A percentile compares a stretch with the other conserved stretches of the same genome.
phyloP scores from a whole-genome alignment of 2,329 filamentous ascomycete genomes.

The Aspergillus hiratsukae region DNA sequence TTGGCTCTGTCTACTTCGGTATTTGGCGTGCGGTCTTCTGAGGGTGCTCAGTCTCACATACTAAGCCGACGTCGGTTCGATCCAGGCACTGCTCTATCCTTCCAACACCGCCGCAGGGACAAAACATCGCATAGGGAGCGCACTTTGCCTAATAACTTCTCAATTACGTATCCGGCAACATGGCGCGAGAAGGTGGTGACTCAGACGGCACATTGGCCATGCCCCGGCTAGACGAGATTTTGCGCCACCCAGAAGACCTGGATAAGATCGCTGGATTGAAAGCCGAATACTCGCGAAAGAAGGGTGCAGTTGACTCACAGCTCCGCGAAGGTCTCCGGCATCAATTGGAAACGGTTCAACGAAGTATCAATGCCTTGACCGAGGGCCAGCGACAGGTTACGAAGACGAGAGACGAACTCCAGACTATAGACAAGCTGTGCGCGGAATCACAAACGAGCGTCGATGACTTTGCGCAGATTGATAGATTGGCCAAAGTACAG shows the following conservation, averaged over 20 bases:
- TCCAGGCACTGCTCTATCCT: background rate
- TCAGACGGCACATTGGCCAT: constrained; percentile 61
- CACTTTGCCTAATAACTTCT: background rate
- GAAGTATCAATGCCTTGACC: constrained; percentile 81
- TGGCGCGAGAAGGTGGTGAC: constrained; percentile 33
- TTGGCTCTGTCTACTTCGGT: background rate
- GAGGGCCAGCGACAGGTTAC: constrained; percentile 90
- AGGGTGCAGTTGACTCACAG: constrained; percentile 83
- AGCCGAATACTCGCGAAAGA: constrained; percentile 90
- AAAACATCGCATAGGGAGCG: background rate
- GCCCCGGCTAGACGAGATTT: constrained; percentile 79
- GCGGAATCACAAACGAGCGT: constrained; percentile 98
- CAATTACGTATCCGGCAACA: constrained; percentile 13
- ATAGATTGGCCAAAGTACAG: constrained; percentile 54
- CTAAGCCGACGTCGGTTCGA: background rate
- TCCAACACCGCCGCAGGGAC: background rate
- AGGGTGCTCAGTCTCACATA: background rate
- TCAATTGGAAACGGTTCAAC: constrained; percentile 90
- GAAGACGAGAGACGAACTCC: constrained; percentile 95
- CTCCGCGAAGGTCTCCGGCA: constrained; percentile 83
- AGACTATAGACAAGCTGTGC: constrained; percentile 96
- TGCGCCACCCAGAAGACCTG: constrained; percentile 92
- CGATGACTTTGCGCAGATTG: constrained; percentile 89
- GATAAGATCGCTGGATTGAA: constrained; percentile 91
- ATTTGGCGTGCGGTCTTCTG: background rate